phyloP scores from a whole-genome alignment of 345 rosid species.

The Lenwebbia sp. region DNA sequence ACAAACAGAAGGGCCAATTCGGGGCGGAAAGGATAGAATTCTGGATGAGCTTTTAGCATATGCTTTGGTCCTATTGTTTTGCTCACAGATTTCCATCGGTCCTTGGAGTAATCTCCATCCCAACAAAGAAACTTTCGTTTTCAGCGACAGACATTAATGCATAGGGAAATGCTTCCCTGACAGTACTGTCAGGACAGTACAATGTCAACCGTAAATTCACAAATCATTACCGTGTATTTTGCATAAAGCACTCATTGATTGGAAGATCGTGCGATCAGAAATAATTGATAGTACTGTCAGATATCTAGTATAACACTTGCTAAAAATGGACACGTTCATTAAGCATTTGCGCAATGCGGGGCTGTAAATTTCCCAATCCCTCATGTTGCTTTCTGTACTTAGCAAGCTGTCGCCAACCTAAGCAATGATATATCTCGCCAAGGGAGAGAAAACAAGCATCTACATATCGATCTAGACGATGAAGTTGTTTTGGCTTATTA shows the following conservation, averaged over 20 bases:
- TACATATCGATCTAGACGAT: not conserved
- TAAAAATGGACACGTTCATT: conserved; percentile 25
- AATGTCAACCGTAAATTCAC: no score
- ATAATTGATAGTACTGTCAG: no score
- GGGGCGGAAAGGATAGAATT: not conserved
- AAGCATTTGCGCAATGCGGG: not conserved
- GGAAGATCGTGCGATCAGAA: no score
- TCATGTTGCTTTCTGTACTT: not conserved
- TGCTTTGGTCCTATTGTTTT: not conserved
- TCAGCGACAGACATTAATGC: not conserved
- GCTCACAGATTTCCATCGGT: not conserved
- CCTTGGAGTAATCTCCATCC: not conserved
- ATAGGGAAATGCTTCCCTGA: no score
- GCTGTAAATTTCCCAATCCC: no score
- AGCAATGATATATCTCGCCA: not conserved
- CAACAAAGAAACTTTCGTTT: not conserved
- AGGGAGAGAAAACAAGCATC: not conserved
- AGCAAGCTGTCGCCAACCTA: not conserved
- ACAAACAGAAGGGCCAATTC: not conserved
- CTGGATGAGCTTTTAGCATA: not conserved
- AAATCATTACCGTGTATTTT: no score
- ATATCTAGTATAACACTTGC: not conserved
- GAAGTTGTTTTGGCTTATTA: not conserved
- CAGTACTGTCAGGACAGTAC: no score
- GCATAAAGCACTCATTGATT: no score